These are phyloP conservation scores for Ophiosphaerella narmari DNA, from an alignment of 2,329 filamentous ascomycete species.

Conservation along the genomic window DNA sequence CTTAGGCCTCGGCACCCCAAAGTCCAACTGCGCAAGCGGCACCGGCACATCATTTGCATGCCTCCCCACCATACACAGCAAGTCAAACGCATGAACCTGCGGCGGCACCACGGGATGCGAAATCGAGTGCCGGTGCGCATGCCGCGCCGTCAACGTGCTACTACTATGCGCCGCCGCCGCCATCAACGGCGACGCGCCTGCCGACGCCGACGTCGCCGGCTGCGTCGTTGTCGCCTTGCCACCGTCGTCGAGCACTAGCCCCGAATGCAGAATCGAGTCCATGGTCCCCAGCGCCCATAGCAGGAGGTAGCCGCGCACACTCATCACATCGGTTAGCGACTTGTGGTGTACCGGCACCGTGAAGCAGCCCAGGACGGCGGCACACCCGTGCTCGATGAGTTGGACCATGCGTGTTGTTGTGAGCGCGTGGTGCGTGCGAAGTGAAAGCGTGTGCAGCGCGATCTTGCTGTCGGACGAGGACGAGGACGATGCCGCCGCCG, in stretches of 20 bases:
- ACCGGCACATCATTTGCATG: too few species aligned
- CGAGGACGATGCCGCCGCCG: too few species aligned
- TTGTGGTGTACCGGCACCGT: conserved; percentile 31
- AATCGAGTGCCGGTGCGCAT: too few species aligned
- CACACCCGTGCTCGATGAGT: conserved; percentile 30
- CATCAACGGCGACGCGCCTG: too few species aligned
- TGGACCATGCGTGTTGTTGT: conserved; percentile 25
- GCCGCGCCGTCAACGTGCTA: too few species aligned
- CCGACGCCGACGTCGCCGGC: too few species aligned
- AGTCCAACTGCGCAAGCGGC: too few species aligned
- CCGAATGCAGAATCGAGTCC: conserved; percentile 30
- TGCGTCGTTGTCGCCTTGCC: too few species aligned
- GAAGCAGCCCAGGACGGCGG: conserved; percentile 29
- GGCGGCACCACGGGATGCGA: too few species aligned
- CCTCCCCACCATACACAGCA: too few species aligned
- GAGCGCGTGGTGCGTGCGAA: conserved; percentile 22
- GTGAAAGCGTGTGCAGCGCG: conserved; percentile 15
- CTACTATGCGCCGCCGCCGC: not conserved
- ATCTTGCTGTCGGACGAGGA: too few species aligned
- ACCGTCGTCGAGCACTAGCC: conserved; percentile 17
- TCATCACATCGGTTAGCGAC: conserved; percentile 25
- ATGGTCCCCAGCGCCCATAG: conserved; percentile 36
- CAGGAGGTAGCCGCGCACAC: conserved; percentile 33
- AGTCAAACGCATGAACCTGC: too few species aligned
- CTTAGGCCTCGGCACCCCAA: conserved; percentile 1